Conservation (phyloP, 106 monocot genomes). For the Alisma plantagoaquatica region DNA sequence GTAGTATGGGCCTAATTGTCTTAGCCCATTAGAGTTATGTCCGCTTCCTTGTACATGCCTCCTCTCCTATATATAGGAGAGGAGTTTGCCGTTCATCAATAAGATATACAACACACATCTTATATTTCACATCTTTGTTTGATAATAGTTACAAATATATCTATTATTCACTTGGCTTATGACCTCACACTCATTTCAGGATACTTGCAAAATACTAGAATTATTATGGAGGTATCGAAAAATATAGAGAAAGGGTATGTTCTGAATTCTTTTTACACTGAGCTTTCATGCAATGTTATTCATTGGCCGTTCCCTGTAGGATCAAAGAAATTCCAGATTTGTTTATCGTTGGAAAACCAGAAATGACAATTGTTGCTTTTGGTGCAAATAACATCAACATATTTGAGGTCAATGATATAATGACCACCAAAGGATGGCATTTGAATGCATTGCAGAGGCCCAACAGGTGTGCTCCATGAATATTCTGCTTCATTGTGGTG, state of each 20-base stretch:
- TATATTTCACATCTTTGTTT: no score
- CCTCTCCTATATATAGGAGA: no score
- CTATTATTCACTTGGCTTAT: no score
- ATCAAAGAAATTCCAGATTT: slow-evolving; percentile 73
- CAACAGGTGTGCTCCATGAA: slow-evolving; percentile 45
- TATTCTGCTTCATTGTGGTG: background rate
- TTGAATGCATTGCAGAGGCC: slow-evolving; percentile 93
- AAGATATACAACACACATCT: no score
- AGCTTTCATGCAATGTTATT: background rate
- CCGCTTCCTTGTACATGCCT: no score
- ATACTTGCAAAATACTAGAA: slow-evolving; percentile 81
- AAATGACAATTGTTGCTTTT: slow-evolving; percentile 86
- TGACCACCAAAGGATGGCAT: slow-evolving; percentile 94
- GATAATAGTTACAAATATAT: no score
- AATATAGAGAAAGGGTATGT: slow-evolving; percentile 79
- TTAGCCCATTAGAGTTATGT: no score
- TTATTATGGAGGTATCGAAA: slow-evolving; percentile 85
- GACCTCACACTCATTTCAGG: no score
- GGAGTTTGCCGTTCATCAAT: no score
- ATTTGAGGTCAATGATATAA: slow-evolving; percentile 89
- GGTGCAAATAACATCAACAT: slow-evolving; percentile 69
- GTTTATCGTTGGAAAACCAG: slow-evolving; percentile 74
- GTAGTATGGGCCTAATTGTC: no score
- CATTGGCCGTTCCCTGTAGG: slow-evolving; percentile 19
- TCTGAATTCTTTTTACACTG: background rate